Conservation (phyloP, 345 rosid species). For the Hevea brasiliensis region DNA sequence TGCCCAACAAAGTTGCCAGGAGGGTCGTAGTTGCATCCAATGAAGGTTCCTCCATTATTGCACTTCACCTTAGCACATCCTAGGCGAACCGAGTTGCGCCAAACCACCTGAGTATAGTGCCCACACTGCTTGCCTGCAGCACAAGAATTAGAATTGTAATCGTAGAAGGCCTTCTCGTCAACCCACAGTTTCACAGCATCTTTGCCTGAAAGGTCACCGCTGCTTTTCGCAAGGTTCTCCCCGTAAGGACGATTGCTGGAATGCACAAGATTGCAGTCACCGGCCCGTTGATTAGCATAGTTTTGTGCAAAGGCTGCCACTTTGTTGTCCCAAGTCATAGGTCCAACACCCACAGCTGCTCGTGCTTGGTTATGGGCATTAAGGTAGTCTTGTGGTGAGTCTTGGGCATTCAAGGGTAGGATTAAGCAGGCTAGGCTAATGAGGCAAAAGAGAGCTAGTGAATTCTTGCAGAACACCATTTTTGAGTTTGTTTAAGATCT, state of each 20-base stretch:
- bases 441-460: neutral
- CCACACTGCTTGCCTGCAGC: slow-evolving; percentile 16
- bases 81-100: slow-evolving; percentile 12
- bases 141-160: slow-evolving; percentile 52
- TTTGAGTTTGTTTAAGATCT: neutral
- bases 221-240: neutral
- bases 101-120: slow-evolving; percentile 22
- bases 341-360: neutral
- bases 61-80: slow-evolving; percentile 23
- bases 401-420: slow-evolving; percentile 14
- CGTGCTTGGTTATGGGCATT: slow-evolving; percentile 11
- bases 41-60: slow-evolving; percentile 12
- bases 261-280: neutral
- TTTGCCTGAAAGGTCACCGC: slow-evolving; percentile 14
- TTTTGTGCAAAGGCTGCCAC: neutral
- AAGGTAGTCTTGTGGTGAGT: slow-evolving; percentile 31
- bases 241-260: neutral
- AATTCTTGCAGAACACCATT: neutral
- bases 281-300: neutral
- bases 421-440: neutral
- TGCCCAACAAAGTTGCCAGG: slow-evolving; percentile 13
- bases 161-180: slow-evolving; percentile 47
- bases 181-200: slow-evolving; percentile 59
- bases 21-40: slow-evolving; percentile 19
- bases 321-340: slow-evolving; percentile 1